Evolutionary conservation across 2,329 filamentous ascomycete species (phyloP), one percentile per base, ranked within the genome.

Genomic region (Ceratocystis diversiconidia): DNA sequence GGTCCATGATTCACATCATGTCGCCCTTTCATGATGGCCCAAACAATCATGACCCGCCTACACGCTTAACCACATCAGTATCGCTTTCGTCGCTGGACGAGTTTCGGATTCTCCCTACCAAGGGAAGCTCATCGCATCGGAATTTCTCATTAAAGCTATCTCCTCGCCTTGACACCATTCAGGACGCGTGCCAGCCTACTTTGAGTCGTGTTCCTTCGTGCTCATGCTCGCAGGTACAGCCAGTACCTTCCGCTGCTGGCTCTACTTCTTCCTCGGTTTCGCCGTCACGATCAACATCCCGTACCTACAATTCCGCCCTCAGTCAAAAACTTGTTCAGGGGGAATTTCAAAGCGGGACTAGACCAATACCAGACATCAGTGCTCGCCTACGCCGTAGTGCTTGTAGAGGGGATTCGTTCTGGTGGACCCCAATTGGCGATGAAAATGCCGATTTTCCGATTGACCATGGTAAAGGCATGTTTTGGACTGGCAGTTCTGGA

Each of bases 141-240:
- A 64, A 64, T 30, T 64, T 61, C 41, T 64, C 55, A 8, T 43
- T 66, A 44, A 66, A 66, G 61, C 22, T 66, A 28, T n/a, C 44
- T 17, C 62, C 65, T 25, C 30, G 28, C 15, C 17, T 19, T 3
- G 28, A 59, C 25, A 30, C 12, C 12, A 32, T 59, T 12, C 28
- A 10, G 28, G 30, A 36, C 19, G 28, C 12, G 55, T 59, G 17
- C 12, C 55, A 59, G 55, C 28, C 55, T 12, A 3, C 55, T 19
- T 28, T 19, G 3, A 30, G 22, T 4, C 17, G 30, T 36, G 55
- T 19, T 15, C 4, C n/a, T 19, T 15, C 25, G 28, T 12, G 12
- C n/a, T 17, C 55, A n/a, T 59, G 10, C 30, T 59, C 15, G 19
- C 19, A 15, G 41, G 32, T 17, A 19, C 55, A 59, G 19, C 22